These are phyloP conservation scores for Ailanthus altissimus DNA, from an alignment of 345 rosid genomes.

Conservation along the genomic window DNA sequence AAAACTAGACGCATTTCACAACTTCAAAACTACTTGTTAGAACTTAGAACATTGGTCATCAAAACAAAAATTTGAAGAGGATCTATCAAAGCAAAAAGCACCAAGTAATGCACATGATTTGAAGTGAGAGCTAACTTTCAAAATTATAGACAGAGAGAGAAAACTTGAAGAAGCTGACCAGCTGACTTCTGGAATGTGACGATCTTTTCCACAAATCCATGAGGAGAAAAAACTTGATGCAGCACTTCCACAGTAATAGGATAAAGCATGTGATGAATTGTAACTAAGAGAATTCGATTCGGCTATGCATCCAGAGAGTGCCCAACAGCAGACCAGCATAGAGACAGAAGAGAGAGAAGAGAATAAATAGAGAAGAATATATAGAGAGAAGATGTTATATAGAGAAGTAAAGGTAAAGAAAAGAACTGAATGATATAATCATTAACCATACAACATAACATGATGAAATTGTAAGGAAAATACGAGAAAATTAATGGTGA, in stretches of 20 bases:
- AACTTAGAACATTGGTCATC: slow-evolving; percentile 5
- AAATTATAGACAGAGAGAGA: slow-evolving; percentile 37
- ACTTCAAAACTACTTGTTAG: slow-evolving; percentile 9
- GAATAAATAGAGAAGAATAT: slow-evolving; percentile 54
- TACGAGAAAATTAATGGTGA: not conserved
- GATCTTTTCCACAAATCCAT: slow-evolving; percentile 94
- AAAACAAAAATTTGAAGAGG: slow-evolving; percentile 16
- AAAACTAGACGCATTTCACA: slow-evolving; percentile 17
- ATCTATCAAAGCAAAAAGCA: slow-evolving; percentile 8
- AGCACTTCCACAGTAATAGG: slow-evolving; percentile 96
- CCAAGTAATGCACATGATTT: slow-evolving; percentile 13
- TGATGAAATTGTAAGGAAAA: not conserved
- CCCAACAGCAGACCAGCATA: slow-evolving; percentile 58
- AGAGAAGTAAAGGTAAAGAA: slow-evolving; percentile 38
- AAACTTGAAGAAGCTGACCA: slow-evolving; percentile 75
- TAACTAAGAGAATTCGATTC: slow-evolving; percentile 90
- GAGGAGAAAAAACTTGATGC: slow-evolving; percentile 92
- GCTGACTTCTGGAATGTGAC: slow-evolving; percentile 99
- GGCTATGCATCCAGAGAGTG: slow-evolving; percentile 75
- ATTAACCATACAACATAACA: slow-evolving; percentile 20
- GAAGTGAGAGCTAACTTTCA: slow-evolving; percentile 24
- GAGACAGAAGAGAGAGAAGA: slow-evolving; percentile 62
- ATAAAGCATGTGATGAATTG: slow-evolving; percentile 92
- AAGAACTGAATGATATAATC: slow-evolving; percentile 28
- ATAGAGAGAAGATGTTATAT: slow-evolving; percentile 51